These are phyloP conservation scores for Cryptococcus sp. DNA, from an alignment of 1,284 basidiomycete species.

Conservation along the genomic window DNA sequence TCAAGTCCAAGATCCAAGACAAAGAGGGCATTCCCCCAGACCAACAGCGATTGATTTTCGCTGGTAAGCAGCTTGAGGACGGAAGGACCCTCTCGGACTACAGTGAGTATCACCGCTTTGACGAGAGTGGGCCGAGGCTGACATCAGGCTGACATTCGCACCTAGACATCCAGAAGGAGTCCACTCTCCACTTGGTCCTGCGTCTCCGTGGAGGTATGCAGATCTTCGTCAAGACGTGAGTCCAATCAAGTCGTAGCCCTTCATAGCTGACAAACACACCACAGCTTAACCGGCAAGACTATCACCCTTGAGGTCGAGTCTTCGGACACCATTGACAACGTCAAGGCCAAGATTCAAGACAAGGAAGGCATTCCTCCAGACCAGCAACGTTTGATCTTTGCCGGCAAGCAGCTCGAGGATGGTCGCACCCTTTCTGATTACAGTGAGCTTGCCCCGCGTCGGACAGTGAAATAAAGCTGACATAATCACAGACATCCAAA, in stretches of 20 bases:
- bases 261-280: not conserved
- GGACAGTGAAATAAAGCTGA: constrained; percentile 42
- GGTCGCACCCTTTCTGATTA: constrained; percentile 85
- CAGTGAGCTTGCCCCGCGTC: constrained; percentile 16
- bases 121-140: not conserved
- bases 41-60: constrained; percentile 61
- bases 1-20: constrained; percentile 71
- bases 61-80: constrained; percentile 57
- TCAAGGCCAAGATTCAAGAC: constrained; percentile 70
- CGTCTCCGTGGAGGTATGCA: constrained; percentile 94
- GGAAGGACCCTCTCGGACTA: constrained; percentile 85
- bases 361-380: constrained; percentile 75
- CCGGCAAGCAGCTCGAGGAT: constrained; percentile 57
- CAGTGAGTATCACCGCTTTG: constrained; percentile 12
- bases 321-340: constrained; percentile 90
- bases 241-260: not conserved
- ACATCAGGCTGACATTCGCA: not conserved
- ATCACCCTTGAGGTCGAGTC: constrained; percentile 59
- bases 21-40: constrained; percentile 75
- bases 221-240: constrained; percentile 51
- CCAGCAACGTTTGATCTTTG: constrained; percentile 61
- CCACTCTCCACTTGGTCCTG: constrained; percentile 92
- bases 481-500: constrained; percentile 78
- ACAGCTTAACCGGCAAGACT: constrained; percentile 56
- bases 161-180: constrained; percentile 91